These are phyloP conservation scores for Galium porrigens DNA, from an alignment of 305 asterid species.

Conservation along the genomic window DNA sequence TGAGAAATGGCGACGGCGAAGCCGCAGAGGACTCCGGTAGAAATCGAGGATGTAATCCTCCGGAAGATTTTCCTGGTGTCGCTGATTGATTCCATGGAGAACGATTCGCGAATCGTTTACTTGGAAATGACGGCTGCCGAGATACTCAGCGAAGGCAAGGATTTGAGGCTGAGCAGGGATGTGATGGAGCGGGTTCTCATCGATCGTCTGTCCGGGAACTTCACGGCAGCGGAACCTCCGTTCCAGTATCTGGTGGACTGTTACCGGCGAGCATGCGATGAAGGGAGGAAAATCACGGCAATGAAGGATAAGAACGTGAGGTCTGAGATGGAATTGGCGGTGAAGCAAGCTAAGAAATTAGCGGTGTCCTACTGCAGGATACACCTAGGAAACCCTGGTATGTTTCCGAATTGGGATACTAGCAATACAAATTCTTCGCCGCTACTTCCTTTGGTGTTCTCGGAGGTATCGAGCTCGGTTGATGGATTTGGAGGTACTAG, in stretches of 20 bases:
- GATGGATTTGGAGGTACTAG: constrained; percentile 56
- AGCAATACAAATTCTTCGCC: constrained; percentile 43
- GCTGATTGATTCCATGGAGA: constrained; percentile 57
- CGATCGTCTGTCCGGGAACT: constrained; percentile 68
- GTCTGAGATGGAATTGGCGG: constrained; percentile 54
- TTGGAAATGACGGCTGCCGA: constrained; percentile 79
- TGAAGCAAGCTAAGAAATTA: constrained; percentile 58
- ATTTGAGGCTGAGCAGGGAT: constrained; percentile 52
- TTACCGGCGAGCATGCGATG: constrained; percentile 68
- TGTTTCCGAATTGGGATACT: constrained; percentile 52
- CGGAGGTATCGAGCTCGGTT: constrained; percentile 47
- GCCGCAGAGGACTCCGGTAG: constrained; percentile 54
- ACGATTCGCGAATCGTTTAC: constrained; percentile 51
- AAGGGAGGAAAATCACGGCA: constrained; percentile 54
- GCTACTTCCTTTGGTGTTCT: constrained; percentile 48
- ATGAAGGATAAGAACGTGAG: constrained; percentile 56
- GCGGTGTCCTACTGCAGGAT: constrained; percentile 63
- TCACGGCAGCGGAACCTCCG: constrained; percentile 56
- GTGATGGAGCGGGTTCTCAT: constrained; percentile 65
- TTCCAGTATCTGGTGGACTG: constrained; percentile 51
- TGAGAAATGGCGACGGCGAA: constrained; percentile 32
- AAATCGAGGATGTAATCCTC: constrained; percentile 79
- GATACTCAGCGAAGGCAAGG: constrained; percentile 69
- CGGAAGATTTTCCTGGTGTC: constrained; percentile 67
- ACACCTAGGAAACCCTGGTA: constrained; percentile 66